Evolutionary conservation across 2,329 filamentous ascomycete species (phyloP).

Genomic region (Xylaria sp.): DNA sequence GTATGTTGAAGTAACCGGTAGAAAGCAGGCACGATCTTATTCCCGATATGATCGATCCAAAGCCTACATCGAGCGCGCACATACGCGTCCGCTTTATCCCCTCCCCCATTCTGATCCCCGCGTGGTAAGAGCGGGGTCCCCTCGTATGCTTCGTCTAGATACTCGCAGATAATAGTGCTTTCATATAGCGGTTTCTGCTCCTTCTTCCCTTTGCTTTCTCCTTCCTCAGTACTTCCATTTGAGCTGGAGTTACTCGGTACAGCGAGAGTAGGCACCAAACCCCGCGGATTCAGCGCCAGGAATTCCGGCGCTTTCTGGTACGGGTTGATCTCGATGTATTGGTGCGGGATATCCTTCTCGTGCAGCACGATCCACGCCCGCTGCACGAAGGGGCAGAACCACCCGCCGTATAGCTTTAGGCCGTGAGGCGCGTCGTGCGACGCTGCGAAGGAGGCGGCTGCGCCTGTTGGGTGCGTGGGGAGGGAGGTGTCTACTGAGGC

Average conservation of each 20-base stretch:
- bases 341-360: conserved; percentile 78
- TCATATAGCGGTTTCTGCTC: conserved; percentile 73
- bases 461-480: conserved; percentile 59
- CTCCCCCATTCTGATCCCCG: background rate
- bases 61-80: conserved; percentile 72
- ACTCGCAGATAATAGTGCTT: conserved; percentile 78
- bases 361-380: conserved; percentile 77
- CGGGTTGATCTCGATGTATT: conserved; percentile 82
- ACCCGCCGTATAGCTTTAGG: conserved; percentile 76
- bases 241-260: conserved; percentile 50
- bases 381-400: conserved; percentile 80
- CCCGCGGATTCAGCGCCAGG: conserved; percentile 77
- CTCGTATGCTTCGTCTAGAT: conserved; percentile 76
- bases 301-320: conserved; percentile 78
- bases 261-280: conserved; percentile 77
- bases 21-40: conserved; percentile 74
- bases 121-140: conserved; percentile 65
- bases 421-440: conserved; percentile 59
- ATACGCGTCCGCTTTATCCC: conserved; percentile 59
- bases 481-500: conserved; percentile 60
- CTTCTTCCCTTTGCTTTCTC: background rate
- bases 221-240: too few species aligned
- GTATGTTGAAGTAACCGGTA: conserved; percentile 71
- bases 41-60: conserved; percentile 79
- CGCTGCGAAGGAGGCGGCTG: conserved; percentile 60